phyloP scores from a whole-genome alignment of 768 basidiomycete species.

The Mrakia frigida region DNA sequence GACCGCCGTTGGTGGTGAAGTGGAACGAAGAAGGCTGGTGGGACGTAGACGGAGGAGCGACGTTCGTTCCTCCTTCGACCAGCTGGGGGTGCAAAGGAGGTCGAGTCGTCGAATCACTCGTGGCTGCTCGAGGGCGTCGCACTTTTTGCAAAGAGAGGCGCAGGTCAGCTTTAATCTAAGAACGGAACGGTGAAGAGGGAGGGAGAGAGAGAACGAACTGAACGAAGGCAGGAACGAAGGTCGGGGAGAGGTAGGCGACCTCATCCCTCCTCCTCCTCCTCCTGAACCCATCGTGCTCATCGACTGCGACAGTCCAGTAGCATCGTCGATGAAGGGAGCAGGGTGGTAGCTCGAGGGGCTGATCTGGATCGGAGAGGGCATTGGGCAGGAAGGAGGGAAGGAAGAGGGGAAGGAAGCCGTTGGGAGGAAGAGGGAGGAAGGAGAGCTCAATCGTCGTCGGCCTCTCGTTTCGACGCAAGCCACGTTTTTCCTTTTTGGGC shows the following conservation, averaged over 20 bases:
- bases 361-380: not conserved
- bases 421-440: too few relatives aligned
- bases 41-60: not conserved
- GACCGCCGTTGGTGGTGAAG: not conserved
- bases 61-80: not conserved
- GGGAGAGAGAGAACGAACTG: conserved; percentile 9
- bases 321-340: not conserved
- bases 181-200: not conserved
- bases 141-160: not conserved
- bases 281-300: not conserved
- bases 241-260: not conserved
- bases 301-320: not conserved
- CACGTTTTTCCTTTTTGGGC: too few relatives aligned
- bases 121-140: conserved; percentile 22
- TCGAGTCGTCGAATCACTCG: not conserved
- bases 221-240: conserved; percentile 21
- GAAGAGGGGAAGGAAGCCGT: too few relatives aligned
- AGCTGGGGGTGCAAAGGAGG: not conserved
- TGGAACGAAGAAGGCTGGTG: not conserved
- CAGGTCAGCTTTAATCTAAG: not conserved
- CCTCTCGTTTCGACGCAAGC: too few relatives aligned
- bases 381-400: too few relatives aligned
- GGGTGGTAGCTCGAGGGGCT: not conserved
- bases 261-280: not conserved
- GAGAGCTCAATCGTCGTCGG: too few relatives aligned